A percentile compares a stretch with the other conserved stretches of the same genome.
These are phyloP conservation scores for Fusarium torulosum DNA, from an alignment of 2,329 filamentous ascomycete genomes.

Conservation along the genomic window DNA sequence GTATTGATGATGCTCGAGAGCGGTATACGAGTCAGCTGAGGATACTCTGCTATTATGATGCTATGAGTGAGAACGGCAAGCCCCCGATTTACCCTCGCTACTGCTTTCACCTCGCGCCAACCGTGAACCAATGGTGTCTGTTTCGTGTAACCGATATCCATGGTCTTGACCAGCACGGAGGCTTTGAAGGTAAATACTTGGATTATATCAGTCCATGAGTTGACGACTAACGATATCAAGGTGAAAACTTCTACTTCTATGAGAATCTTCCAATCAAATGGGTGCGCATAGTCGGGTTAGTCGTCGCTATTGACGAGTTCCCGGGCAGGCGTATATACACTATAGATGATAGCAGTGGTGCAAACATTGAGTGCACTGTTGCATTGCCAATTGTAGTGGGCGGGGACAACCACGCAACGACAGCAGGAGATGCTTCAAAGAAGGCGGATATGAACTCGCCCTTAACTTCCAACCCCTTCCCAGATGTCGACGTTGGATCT, in stretches of 20 bases:
- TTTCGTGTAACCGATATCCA: slow-evolving; percentile 65
- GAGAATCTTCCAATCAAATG: slow-evolving; percentile 82
- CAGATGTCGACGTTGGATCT: slow-evolving; percentile 62
- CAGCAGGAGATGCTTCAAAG: slow-evolving; percentile 10
- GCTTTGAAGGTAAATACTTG: slow-evolving; percentile 64
- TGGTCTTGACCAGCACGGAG: slow-evolving; percentile 60
- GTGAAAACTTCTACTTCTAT: slow-evolving; percentile 73
- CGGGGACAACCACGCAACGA: slow-evolving; percentile 1
- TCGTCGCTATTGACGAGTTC: slow-evolving; percentile 72
- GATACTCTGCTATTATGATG: slow-evolving; percentile 53
- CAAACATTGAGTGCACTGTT: slow-evolving; percentile 63
- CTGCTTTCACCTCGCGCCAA: slow-evolving; percentile 73
- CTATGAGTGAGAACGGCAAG: slow-evolving; percentile 61
- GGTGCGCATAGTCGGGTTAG: slow-evolving; percentile 76
- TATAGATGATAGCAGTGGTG: slow-evolving; percentile 75
- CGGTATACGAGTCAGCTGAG: slow-evolving; percentile 11
- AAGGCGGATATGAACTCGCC: slow-evolving; percentile 9
- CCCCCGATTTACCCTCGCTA: slow-evolving; percentile 69
- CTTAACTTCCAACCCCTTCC: slow-evolving; percentile 31
- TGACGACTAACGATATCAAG: slow-evolving; percentile 44
- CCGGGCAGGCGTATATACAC: slow-evolving; percentile 63
- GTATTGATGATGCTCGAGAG: slow-evolving; percentile 18
- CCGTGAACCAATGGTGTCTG: slow-evolving; percentile 70
- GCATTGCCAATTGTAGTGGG: slow-evolving; percentile 18
- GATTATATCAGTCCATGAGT: too few species aligned